phyloP scores from a whole-genome alignment of 805 yeast genomes.

The Millerozyma miso region DNA sequence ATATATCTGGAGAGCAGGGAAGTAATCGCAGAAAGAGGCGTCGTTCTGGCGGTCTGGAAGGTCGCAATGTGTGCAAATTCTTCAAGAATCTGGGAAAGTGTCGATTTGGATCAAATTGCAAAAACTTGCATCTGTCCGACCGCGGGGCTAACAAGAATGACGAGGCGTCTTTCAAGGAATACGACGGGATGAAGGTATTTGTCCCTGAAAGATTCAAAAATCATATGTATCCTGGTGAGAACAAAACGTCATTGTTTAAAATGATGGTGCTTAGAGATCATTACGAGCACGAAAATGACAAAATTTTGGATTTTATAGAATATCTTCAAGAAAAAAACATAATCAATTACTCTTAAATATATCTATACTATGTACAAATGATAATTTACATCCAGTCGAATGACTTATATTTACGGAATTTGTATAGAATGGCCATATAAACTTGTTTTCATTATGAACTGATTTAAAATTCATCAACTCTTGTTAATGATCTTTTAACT shows the following conservation, averaged over 20 bases:
- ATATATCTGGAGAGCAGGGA: neutral
- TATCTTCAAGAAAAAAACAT: slow-evolving; percentile 25
- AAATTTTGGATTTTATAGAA: slow-evolving; percentile 32
- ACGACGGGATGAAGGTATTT: slow-evolving; percentile 8
- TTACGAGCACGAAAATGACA: slow-evolving; percentile 30
- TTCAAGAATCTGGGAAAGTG: slow-evolving; percentile 29
- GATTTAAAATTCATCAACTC: too few relatives aligned
- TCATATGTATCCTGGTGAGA: slow-evolving; percentile 8
- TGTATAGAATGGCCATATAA: too few relatives aligned
- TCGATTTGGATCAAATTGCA: slow-evolving; percentile 37
- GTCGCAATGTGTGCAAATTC: slow-evolving; percentile 25
- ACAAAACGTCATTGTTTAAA: slow-evolving; percentile 20
- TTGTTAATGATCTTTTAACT: slow-evolving; percentile 52
- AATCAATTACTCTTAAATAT: slow-evolving; percentile 23
- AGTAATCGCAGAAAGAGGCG: slow-evolving; percentile 1
- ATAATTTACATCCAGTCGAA: too few relatives aligned
- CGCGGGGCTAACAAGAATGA: neutral
- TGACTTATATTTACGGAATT: too few relatives aligned
- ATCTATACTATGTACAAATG: slow-evolving; percentile 10
- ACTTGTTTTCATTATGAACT: too few relatives aligned
- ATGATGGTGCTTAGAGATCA: slow-evolving; percentile 33
- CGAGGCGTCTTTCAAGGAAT: neutral
- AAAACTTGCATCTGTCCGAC: slow-evolving; percentile 25
- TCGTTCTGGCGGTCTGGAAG: slow-evolving; percentile 7
- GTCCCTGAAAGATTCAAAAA: slow-evolving; percentile 23